Base-by-base conservation (phyloP, 352 stramenopile species). In the Peronospora farinosa region DNA sequence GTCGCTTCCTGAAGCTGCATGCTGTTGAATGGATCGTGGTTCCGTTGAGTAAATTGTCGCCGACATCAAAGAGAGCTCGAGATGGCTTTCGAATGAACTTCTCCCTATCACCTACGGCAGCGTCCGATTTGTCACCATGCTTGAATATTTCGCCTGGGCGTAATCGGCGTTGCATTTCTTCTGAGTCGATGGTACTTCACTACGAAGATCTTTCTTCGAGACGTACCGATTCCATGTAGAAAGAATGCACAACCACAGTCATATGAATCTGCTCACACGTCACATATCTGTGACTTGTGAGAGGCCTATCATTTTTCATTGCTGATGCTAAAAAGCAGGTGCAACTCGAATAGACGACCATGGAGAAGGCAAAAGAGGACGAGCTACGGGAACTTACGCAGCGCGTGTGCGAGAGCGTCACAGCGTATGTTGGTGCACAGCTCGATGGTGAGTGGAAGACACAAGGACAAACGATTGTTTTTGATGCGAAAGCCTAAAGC, bases 21-120 rank as follows among this genome's bases (percentile, higher is more conserved):
- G 55, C 49, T 40, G 76, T 92, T 11, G 61, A 88, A 35, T 92
- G 81, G 81, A 84, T 68, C 23, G 57, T 89, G 19, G 70, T 85
- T 2, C 68, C 76, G 10, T 72, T 71, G 67, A 66, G 40, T 13
- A 63, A 66, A 27, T 47, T 60, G 37, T 66, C 45, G 23, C 52
- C 47, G 5, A 48, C 47, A 5, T 42, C 40, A 7, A 60, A 51
- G 25, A 8, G 27, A 10, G 27, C 25, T 7, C 41, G 30, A 46
- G 52, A 70, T 6, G 47, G 46, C 4, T 57, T 54, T 21, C 36
- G 57, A 40, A 54, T 54, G 7, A 66, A 58, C 15, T 67, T 67
- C 39, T 60, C 62, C 7, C 32, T 61, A 2, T 64, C 61, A 0
- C 55, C 61, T 39, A 67, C 55, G 7, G 40, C 54, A 44, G 30